A percentile compares a stretch with the other conserved stretches of the same genome.
These are phyloP conservation scores for Solanum arcanum DNA, from an alignment of 257 asterid genomes.

Conservation along the genomic window DNA sequence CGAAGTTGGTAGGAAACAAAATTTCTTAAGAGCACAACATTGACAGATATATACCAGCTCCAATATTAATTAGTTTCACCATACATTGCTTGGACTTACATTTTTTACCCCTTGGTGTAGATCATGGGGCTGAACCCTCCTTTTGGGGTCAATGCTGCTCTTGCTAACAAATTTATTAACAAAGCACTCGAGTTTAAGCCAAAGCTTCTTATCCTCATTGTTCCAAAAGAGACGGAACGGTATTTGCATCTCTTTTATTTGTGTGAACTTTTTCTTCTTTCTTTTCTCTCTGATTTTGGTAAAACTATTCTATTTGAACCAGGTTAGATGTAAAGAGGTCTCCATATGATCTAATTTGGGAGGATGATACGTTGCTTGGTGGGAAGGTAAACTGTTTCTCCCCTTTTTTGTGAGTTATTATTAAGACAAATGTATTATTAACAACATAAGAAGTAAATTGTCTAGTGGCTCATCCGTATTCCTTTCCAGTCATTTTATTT, in stretches of 20 bases:
- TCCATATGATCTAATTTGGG: constrained; percentile 72
- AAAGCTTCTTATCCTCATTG: constrained; percentile 78
- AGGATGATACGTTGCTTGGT: constrained; percentile 51
- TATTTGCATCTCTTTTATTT: constrained; percentile 3
- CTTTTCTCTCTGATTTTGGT: neutral
- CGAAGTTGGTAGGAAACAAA: constrained; percentile 52
- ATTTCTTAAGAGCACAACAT: neutral
- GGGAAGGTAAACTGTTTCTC: constrained; percentile 49
- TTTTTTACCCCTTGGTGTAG: constrained; percentile 24
- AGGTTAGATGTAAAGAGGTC: constrained; percentile 49
- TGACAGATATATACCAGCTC: neutral
- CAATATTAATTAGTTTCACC: neutral
- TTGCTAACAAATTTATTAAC: constrained; percentile 60
- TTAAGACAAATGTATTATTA: neutral
- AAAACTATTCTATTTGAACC: constrained; percentile 1
- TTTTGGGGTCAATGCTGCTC: constrained; percentile 63
- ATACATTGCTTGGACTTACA: neutral
- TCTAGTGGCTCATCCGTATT: neutral
- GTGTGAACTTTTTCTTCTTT: neutral
- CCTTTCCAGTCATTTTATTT: constrained; percentile 69
- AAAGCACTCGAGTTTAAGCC: constrained; percentile 92
- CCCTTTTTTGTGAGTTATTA: neutral
- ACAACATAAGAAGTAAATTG: neutral
- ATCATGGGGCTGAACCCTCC: constrained; percentile 98
- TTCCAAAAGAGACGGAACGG: constrained; percentile 66